Percentiles rank a stretch among this genome's conserved stretches.
Evolutionary conservation across 2,329 filamentous ascomycete genomes (phyloP).

Genomic region (Tolypocladium capitatum): DNA sequence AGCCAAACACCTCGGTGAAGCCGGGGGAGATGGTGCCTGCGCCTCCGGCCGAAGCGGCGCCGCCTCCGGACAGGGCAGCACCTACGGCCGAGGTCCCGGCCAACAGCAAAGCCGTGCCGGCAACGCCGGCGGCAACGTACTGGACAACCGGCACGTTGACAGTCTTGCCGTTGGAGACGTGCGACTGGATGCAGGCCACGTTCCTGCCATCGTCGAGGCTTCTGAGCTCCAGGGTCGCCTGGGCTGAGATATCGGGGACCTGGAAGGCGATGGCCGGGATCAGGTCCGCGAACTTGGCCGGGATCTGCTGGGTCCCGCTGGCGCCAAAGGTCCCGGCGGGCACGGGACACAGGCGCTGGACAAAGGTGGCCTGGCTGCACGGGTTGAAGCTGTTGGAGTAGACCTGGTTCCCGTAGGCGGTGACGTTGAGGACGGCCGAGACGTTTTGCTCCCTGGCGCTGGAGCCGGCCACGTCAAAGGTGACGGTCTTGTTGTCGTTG

Average conservation of each 20-base stretch:
- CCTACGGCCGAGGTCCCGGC: slow-evolving; percentile 59
- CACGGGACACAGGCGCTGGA: slow-evolving; percentile 73
- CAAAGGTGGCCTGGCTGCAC: slow-evolving; percentile 53
- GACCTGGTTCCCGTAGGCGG: slow-evolving; percentile 70
- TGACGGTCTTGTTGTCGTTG: slow-evolving; percentile 56
- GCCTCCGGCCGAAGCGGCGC: slow-evolving; percentile 40
- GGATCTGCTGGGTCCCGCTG: slow-evolving; percentile 57
- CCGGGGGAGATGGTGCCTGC: slow-evolving; percentile 61
- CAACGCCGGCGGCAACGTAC: slow-evolving; percentile 72
- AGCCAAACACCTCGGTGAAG: slow-evolving; percentile 73
- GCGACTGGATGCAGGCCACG: slow-evolving; percentile 72
- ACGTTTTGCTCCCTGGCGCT: slow-evolving; percentile 68
- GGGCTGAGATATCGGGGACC: slow-evolving; percentile 78
- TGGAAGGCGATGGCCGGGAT: slow-evolving; percentile 85
- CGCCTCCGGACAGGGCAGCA: slow-evolving; percentile 35
- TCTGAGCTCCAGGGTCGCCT: slow-evolving; percentile 66
- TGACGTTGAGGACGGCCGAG: slow-evolving; percentile 60
- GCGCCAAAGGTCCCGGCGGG: slow-evolving; percentile 64
- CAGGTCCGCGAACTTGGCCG: slow-evolving; percentile 53
- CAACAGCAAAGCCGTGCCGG: slow-evolving; percentile 67
- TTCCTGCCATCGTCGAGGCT: slow-evolving; percentile 43
- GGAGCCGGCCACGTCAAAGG: slow-evolving; percentile 70
- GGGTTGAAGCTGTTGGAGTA: slow-evolving; percentile 76
- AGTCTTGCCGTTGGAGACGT: slow-evolving; percentile 79
- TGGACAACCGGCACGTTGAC: slow-evolving; percentile 61